Conservation (phyloP, 306 rosid species). For the Coriaria nepalensis region DNA sequence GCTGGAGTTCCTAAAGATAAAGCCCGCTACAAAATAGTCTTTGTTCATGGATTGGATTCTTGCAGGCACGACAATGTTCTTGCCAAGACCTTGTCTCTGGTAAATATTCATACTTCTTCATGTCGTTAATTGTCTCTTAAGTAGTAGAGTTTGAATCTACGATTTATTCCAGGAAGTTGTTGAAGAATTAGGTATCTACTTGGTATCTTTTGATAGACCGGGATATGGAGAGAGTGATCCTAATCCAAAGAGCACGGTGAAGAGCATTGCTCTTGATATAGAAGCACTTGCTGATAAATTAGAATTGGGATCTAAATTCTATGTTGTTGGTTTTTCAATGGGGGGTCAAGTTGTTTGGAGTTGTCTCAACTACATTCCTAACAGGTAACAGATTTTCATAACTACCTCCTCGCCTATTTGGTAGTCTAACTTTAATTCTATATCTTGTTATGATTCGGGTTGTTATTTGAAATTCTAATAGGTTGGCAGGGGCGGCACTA, state of each 20-base stretch:
- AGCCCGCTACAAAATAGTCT: constrained; percentile 55
- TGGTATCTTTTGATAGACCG: constrained; percentile 69
- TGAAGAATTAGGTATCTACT: constrained; percentile 48
- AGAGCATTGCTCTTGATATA: constrained; percentile 63
- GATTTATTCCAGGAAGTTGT: constrained; percentile 36
- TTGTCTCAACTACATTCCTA: constrained; percentile 74
- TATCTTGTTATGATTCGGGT: no score
- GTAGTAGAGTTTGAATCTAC: not conserved
- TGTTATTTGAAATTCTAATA: constrained; percentile 16
- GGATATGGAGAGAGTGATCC: constrained; percentile 98
- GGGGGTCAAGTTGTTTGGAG: constrained; percentile 83
- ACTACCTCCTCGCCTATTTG: no score
- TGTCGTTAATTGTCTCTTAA: not conserved
- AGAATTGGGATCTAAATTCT: constrained; percentile 60
- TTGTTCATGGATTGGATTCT: constrained; percentile 37
- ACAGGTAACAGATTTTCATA: constrained; percentile 29
- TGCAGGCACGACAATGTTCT: constrained; percentile 54
- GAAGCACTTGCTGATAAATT: constrained; percentile 87
- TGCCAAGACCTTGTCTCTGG: constrained; percentile 40
- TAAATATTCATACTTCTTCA: constrained; percentile 9
- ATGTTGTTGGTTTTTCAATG: constrained; percentile 56
- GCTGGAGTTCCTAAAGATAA: constrained; percentile 54
- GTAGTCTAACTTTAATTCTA: no score
- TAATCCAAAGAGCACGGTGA: constrained; percentile 55
- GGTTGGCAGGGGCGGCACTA: constrained; percentile 72